Evolutionary conservation across 139 green algal species (phyloP).

Genomic region (Chlorella sorokiniana): DNA sequence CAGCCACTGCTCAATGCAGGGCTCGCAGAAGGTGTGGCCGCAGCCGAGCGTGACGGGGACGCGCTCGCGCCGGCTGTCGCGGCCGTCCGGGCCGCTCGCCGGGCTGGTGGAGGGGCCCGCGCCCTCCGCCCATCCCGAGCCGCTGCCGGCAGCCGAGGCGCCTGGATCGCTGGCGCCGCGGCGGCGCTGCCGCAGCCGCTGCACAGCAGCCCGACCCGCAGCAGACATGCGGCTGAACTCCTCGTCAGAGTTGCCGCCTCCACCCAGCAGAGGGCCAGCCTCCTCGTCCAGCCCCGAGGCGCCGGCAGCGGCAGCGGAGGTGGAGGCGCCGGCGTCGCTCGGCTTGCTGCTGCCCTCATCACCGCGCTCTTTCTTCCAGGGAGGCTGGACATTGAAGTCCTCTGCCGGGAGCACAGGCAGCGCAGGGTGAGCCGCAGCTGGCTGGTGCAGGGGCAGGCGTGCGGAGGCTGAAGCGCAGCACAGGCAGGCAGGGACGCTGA

Average conservation of each 20-base stretch:
- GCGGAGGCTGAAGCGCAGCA: background rate
- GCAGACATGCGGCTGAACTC: conserved; percentile 26
- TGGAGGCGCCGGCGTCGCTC: background rate
- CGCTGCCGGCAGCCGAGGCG: background rate
- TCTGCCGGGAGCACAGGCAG: background rate
- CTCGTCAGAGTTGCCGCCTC: conserved; percentile 5
- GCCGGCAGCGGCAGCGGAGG: background rate
- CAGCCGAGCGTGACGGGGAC: conserved; percentile 49
- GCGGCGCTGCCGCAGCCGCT: background rate
- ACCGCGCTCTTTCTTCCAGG: background rate
- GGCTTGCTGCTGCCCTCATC: background rate
- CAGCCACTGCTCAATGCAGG: conserved; percentile 48
- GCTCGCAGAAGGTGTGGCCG: conserved; percentile 66
- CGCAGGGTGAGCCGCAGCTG: background rate
- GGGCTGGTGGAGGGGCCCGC: conserved; percentile 4
- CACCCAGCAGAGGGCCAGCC: conserved; percentile 10
- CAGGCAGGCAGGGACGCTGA: background rate
- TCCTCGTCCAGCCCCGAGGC: conserved; percentile 9
- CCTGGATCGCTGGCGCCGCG: background rate
- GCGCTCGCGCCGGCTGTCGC: background rate
- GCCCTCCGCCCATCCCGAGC: background rate
- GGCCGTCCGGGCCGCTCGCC: background rate
- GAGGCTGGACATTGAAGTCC: conserved; percentile 20
- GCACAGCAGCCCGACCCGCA: conserved; percentile 1
- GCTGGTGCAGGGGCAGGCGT: too few relatives aligned